Evolutionary conservation across 805 yeast genomes (phyloP).

Genomic region (Metschnikowia reukaufii): DNA sequence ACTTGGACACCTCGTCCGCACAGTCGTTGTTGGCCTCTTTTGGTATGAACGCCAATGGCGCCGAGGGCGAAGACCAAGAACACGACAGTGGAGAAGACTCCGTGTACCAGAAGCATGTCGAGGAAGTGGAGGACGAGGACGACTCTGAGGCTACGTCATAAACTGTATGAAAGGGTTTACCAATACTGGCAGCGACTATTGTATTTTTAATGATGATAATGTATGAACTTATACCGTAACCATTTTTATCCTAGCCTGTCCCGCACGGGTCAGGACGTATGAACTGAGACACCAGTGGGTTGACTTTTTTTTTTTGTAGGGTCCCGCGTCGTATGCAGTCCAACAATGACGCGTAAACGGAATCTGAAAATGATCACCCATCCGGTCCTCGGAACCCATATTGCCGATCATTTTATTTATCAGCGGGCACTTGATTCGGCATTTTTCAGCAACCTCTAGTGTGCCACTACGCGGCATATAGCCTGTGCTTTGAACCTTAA

Average conservation of each 20-base stretch:
- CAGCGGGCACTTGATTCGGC: not conserved
- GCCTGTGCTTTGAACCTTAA: not conserved
- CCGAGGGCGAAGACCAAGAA: conserved; percentile 28
- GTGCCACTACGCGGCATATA: not conserved
- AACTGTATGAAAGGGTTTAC: conserved; percentile 5
- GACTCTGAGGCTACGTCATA: conserved; percentile 16
- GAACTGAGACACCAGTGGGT: too few species aligned
- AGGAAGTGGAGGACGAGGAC: conserved; percentile 33
- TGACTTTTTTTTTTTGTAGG: not conserved
- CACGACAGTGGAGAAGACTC: conserved; percentile 30
- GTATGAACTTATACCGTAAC: conserved; percentile 7
- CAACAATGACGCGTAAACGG: conserved; percentile 7
- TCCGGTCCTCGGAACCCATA: not conserved
- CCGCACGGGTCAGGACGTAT: too few species aligned
- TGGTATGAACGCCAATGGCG: conserved; percentile 30
- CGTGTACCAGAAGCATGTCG: conserved; percentile 31
- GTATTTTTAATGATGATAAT: conserved; percentile 21
- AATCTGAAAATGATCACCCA: conserved; percentile 4
- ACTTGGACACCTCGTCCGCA: conserved; percentile 61
- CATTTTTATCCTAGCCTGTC: too few species aligned
- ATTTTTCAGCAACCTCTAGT: not conserved
- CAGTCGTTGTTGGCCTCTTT: conserved; percentile 60
- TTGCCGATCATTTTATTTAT: not conserved
- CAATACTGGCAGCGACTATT: conserved; percentile 10
- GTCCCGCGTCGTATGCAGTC: conserved; percentile 1